These are phyloP conservation scores for Sedum album DNA, from an alignment of 164 flowering plant species.

Conservation along the genomic window DNA sequence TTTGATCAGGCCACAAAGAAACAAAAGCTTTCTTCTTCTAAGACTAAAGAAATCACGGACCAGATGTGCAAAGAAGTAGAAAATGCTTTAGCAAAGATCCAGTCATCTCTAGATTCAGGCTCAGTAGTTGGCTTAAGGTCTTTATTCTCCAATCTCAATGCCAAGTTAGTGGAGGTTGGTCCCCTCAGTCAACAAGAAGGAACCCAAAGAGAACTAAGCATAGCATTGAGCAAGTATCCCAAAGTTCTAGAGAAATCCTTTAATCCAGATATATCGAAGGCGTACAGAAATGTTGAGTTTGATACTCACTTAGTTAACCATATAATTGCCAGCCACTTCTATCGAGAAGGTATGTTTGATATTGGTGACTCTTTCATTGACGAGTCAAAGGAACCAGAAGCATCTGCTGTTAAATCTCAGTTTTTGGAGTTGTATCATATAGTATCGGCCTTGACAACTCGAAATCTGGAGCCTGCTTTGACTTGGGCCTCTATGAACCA, in stretches of 20 bases:
- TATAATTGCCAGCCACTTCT: conserved; percentile 46
- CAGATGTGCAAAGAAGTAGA: conserved; percentile 40
- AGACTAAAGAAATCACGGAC: conserved; percentile 41
- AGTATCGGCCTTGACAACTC: conserved; percentile 35
- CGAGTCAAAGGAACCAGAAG: conserved; percentile 35
- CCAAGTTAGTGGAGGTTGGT: conserved; percentile 27
- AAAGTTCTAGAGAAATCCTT: conserved; percentile 46
- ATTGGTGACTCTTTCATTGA: conserved; percentile 41
- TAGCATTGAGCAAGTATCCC: conserved; percentile 34
- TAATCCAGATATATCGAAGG: conserved; percentile 48
- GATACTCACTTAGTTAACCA: conserved; percentile 37
- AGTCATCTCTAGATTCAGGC: conserved; percentile 16
- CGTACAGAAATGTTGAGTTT: conserved; percentile 44
- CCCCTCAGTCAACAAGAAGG: conserved; percentile 35
- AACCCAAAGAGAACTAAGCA: conserved; percentile 42
- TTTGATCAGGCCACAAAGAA: conserved; percentile 56
- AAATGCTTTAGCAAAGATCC: conserved; percentile 31
- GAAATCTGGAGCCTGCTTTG: conserved; percentile 43
- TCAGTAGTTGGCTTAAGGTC: conserved; percentile 21
- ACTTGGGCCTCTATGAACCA: conserved; percentile 33
- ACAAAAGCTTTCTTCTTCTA: conserved; percentile 42
- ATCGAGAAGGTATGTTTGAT: conserved; percentile 41
- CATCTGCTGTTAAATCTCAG: conserved; percentile 20
- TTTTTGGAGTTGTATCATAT: conserved; percentile 46
- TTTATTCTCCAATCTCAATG: conserved; percentile 32